Conservation (phyloP, 1,284 basidiomycete species). For the Neolentinus lepideus region DNA sequence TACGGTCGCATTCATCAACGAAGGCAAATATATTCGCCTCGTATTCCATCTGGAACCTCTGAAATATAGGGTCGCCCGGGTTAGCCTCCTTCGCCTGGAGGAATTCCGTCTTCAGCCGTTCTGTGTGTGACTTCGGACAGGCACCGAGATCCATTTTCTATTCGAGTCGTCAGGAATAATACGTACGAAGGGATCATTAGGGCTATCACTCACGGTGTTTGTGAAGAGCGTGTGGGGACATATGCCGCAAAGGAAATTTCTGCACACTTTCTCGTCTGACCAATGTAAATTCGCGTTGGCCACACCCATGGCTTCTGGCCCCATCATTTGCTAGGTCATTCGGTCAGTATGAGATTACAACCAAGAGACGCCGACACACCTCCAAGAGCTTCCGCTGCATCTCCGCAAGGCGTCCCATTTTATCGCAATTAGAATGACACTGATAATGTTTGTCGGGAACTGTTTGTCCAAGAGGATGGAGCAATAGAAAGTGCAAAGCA, state of each 20-base stretch:
- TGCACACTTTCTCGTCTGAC: constrained; percentile 98
- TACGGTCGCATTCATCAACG: constrained; percentile 96
- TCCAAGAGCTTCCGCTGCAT: constrained; percentile 92
- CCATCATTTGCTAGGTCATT: constrained; percentile 89
- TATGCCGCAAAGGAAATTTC: constrained; percentile 96
- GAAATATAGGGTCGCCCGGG: constrained; percentile 74
- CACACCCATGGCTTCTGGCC: constrained; percentile 96
- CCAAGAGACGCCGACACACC: constrained; percentile 31
- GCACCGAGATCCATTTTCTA: constrained; percentile 99
- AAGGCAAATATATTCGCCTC: constrained; percentile 93
- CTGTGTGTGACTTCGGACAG: constrained; percentile 95
- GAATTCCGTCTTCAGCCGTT: constrained; percentile 91
- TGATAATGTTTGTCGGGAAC: too few species aligned
- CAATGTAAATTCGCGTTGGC: constrained; percentile 90
- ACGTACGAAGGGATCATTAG: not conserved
- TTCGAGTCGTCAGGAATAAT: not conserved
- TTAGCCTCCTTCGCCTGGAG: constrained; percentile 70
- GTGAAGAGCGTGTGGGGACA: constrained; percentile 98
- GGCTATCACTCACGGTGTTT: constrained; percentile 77
- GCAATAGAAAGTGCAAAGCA: too few species aligned
- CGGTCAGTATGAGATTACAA: constrained; percentile 3
- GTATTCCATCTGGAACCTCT: constrained; percentile 88
- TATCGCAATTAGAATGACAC: constrained; percentile 13
- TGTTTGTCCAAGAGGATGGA: too few species aligned
- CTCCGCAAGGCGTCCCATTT: constrained; percentile 80